Conservation (phyloP, 805 yeast species). For the Henningerozyma blattae region DNA sequence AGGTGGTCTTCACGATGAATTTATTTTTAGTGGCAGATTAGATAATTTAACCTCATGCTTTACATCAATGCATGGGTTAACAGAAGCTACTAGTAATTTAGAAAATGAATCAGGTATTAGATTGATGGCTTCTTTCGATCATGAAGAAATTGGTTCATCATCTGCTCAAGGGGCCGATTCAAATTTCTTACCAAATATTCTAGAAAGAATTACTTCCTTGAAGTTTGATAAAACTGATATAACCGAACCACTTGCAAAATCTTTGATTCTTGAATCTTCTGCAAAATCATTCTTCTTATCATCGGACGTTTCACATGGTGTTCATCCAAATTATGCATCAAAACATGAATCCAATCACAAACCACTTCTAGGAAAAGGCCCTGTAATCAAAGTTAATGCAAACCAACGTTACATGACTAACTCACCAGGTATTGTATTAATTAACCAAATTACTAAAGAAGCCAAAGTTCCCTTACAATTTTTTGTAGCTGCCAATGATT, state of each 20-base stretch:
- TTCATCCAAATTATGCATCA: constrained; percentile 80
- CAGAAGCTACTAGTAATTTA: constrained; percentile 38
- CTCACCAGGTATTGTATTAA: constrained; percentile 72
- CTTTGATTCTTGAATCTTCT: constrained; percentile 41
- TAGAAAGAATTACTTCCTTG: constrained; percentile 51
- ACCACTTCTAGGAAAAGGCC: constrained; percentile 79
- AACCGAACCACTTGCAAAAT: constrained; percentile 16
- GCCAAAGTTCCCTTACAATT: constrained; percentile 76
- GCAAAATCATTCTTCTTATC: constrained; percentile 80
- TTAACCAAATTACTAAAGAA: constrained; percentile 57
- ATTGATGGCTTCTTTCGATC: constrained; percentile 78
- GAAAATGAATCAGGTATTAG: constrained; percentile 46
- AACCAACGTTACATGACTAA: constrained; percentile 94
- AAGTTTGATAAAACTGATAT: constrained; percentile 28
- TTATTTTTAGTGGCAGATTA: constrained; percentile 80
- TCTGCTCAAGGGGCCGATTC: constrained; percentile 97
- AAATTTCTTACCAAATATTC: constrained; percentile 69
- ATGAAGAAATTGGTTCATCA: constrained; percentile 89
- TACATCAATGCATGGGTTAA: constrained; percentile 62
- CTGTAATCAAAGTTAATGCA: constrained; percentile 87
- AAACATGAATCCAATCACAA: constrained; percentile 68
- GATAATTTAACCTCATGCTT: constrained; percentile 86
- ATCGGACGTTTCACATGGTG: constrained; percentile 95
- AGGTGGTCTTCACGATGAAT: constrained; percentile 87
- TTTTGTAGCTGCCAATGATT: constrained; percentile 86